These are phyloP conservation scores for Leccinum subrobustum DNA, from an alignment of 1,284 basidiomycete genomes.

Conservation along the genomic window DNA sequence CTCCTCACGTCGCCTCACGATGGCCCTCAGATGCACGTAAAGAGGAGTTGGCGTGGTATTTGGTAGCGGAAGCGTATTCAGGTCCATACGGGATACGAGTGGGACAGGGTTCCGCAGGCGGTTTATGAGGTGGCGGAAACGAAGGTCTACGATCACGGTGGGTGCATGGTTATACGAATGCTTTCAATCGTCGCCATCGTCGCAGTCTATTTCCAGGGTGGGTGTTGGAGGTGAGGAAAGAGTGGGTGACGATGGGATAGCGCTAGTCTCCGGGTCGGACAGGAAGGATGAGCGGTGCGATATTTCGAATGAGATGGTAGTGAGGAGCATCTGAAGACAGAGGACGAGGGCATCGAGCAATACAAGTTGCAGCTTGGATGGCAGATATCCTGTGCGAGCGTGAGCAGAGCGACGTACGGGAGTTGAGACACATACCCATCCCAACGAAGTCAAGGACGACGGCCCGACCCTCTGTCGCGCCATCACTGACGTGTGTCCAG, in stretches of 20 bases:
- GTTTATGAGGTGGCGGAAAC: conserved; percentile 47
- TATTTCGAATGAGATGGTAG: conserved; percentile 66
- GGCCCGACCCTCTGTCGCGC: conserved; percentile 51
- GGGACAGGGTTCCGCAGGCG: conserved; percentile 55
- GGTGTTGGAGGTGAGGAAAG: conserved; percentile 20
- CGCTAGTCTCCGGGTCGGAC: conserved; percentile 27
- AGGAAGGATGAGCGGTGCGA: conserved; percentile 35
- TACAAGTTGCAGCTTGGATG: conserved; percentile 62
- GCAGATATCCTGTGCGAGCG: conserved; percentile 47
- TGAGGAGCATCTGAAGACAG: conserved; percentile 59
- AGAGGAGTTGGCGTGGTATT: conserved; percentile 57
- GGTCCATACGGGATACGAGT: conserved; percentile 32
- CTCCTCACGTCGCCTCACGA: conserved; percentile 47
- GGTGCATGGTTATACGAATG: conserved; percentile 26
- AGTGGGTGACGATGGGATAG: conserved; percentile 25
- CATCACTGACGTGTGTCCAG: conserved; percentile 56
- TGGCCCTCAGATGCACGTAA: conserved; percentile 48
- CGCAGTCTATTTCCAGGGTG: conserved; percentile 27
- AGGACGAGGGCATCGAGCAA: conserved; percentile 66
- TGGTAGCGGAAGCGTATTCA: conserved; percentile 53
- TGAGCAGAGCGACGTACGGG: conserved; percentile 12
- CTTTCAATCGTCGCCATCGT: conserved; percentile 23
- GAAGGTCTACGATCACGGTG: conserved; percentile 61
- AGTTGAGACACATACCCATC: conserved; percentile 49
- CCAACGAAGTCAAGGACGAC: conserved; percentile 77